phyloP scores from a whole-genome alignment of 345 rosid species.

The Arabidopsis arenosa region DNA sequence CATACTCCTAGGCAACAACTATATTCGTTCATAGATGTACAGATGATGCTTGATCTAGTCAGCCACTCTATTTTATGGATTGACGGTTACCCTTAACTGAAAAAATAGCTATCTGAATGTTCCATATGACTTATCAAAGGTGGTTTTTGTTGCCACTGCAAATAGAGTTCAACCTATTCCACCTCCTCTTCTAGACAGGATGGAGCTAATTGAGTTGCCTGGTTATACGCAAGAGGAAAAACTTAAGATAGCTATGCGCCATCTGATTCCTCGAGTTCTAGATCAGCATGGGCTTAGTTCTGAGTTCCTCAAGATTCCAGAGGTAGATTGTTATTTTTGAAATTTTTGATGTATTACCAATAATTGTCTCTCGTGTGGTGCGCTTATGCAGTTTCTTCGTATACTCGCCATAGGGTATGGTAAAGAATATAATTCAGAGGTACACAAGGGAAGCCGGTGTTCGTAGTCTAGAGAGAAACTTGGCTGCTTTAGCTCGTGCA shows the following conservation, averaged over 20 bases:
- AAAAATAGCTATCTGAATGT: conserved; percentile 85
- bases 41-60: conserved; percentile 8
- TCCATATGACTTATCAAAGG: conserved; percentile 97
- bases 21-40: neutral
- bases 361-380: neutral
- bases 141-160: conserved; percentile 94
- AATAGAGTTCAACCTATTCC: conserved; percentile 95
- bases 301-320: conserved; percentile 91
- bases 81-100: conserved; percentile 57
- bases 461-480: conserved; percentile 82
- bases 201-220: conserved; percentile 98
- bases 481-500: conserved; percentile 98
- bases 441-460: conserved; percentile 99
- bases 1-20: conserved; percentile 8
- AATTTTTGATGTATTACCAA: neutral
- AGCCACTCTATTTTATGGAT: neutral
- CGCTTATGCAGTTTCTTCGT: conserved; percentile 26
- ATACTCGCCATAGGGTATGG: conserved; percentile 62
- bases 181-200: conserved; percentile 92
- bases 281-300: conserved; percentile 91
- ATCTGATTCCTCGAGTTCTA: conserved; percentile 94
- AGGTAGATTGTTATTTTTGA: conserved; percentile 55
- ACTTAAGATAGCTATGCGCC: conserved; percentile 87
- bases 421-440: conserved; percentile 82
- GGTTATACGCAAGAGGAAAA: conserved; percentile 98